Base-by-base conservation (phyloP, 306 rosid species). In the Ormosia emarginata region DNA sequence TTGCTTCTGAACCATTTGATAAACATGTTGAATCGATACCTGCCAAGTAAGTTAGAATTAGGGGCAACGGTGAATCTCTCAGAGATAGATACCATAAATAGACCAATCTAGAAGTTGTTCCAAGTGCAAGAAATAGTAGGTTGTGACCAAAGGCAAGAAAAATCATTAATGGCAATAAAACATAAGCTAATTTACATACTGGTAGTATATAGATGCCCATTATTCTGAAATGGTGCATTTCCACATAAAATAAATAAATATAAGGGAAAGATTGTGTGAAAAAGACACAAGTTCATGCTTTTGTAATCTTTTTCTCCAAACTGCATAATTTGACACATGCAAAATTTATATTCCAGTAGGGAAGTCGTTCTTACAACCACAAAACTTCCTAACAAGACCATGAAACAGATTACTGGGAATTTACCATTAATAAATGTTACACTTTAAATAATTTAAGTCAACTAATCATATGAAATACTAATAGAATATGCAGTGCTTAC, bases 21-120 rank as follows among this genome's bases (percentile, higher is more conserved):
- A 92, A 29, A 96, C 92, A 36, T 88, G 81, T 58, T 90, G 91
- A 58, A 96, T 93, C 65, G 94, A 97, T 72, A 88, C 93, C 99
- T 96, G 92, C 50, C 82, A 74, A 53, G 75, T 37, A 76, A 70
- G 70, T 74, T 47, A 50, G 75, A 81, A 81, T 82, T 62, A 81
- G 65, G 71, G 37, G 65, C 24, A 63, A 15, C 8, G n/a, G 77
- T 63, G 52, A 74, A 75, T 37, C 63, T 49, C 63, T 62, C 57
- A 77, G 2, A 80, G 43, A 47, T 71, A 73, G 59, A 37, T 81
- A 52, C 39, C 66, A 78, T 18, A 56, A 33, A 68, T 63, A 41
- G 63, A 43, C n/a, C 58, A 67, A 37, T 46, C 65, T 44, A 77
- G 50, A 29, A 59, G 39, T 24, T 57, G 15, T 30, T 40, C 73